Evolutionary conservation across 108 stramenopile genomes (phyloP).

Genomic region (Tribonema minus): DNA sequence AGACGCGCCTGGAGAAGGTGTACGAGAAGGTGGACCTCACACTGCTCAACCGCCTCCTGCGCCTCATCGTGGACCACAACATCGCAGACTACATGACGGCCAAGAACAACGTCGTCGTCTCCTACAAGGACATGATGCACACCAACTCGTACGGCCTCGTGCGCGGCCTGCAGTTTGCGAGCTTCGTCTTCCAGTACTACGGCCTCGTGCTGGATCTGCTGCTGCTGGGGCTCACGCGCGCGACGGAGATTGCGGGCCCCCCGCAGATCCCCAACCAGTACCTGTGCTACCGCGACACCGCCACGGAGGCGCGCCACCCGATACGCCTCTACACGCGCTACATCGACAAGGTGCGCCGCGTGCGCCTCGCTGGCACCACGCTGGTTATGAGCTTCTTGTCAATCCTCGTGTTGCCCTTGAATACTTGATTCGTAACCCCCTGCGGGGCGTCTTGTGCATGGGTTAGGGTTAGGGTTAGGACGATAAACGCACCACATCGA

Average conservation of each 20-base stretch:
- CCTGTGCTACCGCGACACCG: conserved; percentile 85
- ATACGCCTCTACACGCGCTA: conserved; percentile 97
- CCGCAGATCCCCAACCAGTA: conserved; percentile 95
- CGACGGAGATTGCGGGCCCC: conserved; percentile 92
- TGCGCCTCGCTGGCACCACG: too few species aligned
- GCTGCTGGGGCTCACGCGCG: conserved; percentile 86
- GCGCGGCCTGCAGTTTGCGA: conserved; percentile 89
- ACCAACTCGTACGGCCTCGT: conserved; percentile 96
- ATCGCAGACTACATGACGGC: conserved; percentile 99
- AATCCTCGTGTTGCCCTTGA: too few species aligned
- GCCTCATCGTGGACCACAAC: conserved; percentile 98
- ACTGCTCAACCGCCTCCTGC: conserved; percentile 87
- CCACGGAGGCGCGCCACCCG: conserved; percentile 86
- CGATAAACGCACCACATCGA: conserved; percentile 96
- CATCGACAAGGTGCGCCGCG: conserved; percentile 95
- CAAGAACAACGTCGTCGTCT: conserved; percentile 88
- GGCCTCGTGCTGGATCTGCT: conserved; percentile 93
- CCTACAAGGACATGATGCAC: conserved; percentile 92
- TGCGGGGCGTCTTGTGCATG: too few species aligned
- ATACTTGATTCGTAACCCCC: too few species aligned
- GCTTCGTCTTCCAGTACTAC: conserved; percentile 97
- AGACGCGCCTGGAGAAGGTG: conserved; percentile 93
- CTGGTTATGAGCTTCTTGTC: too few species aligned
- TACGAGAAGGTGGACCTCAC: conserved; percentile 98
- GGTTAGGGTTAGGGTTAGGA: too few species aligned